phyloP scores from a whole-genome alignment of 345 rosid species.

The Eucalyptus urophylla region DNA sequence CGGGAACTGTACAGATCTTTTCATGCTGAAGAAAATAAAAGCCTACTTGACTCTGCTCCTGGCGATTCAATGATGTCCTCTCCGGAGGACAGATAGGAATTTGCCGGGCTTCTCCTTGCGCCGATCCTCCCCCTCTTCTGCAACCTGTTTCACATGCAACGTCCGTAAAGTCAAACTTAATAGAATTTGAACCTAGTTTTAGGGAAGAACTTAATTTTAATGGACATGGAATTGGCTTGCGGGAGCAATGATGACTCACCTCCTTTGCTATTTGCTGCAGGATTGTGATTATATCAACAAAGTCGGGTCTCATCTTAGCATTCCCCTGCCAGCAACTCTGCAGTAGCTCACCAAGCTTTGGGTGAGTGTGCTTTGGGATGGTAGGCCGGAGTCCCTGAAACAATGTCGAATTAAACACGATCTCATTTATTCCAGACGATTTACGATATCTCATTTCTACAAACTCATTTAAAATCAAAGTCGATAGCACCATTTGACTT shows the following conservation, averaged over 20 bases:
- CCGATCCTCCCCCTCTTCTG: constrained; percentile 44
- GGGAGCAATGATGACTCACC: constrained; percentile 9
- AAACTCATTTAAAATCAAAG: background rate
- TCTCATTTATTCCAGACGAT: background rate
- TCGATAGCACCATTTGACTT: background rate
- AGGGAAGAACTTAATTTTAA: background rate
- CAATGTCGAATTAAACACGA: background rate
- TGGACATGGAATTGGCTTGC: background rate
- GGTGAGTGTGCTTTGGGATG: constrained; percentile 56
- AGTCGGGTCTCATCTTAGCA: constrained; percentile 79
- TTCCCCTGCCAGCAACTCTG: constrained; percentile 84
- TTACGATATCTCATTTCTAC: background rate
- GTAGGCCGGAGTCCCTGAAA: constrained; percentile 69
- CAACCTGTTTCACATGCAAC: constrained; percentile 35
- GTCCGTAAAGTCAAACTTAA: background rate
- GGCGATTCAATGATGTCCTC: constrained; percentile 49
- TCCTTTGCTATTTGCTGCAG: constrained; percentile 63
- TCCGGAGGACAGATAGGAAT: constrained; percentile 58
- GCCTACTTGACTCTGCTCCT: background rate
- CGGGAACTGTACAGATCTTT: background rate
- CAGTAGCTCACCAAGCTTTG: constrained; percentile 53
- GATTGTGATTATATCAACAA: constrained; percentile 54
- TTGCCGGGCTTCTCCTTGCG: constrained; percentile 68
- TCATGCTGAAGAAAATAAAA: background rate
- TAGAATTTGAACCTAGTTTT: background rate